Conservation (phyloP, 2,329 filamentous ascomycete species). For the Aspergillus pseudoglaucus region DNA sequence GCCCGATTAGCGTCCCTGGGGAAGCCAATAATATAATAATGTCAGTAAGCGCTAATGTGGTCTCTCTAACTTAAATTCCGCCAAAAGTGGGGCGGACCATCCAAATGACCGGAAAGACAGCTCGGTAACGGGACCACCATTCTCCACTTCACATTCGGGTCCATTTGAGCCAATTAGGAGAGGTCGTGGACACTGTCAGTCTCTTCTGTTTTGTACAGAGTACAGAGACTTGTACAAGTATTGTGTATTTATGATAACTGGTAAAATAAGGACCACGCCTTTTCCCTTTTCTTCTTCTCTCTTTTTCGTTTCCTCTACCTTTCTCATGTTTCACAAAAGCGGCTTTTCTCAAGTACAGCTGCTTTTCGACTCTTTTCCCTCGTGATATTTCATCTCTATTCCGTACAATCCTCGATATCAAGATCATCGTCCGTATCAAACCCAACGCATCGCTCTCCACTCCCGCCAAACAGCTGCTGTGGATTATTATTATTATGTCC, state of each 20-base stretch:
- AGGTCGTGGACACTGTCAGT: neutral
- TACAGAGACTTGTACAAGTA: neutral
- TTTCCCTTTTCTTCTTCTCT: neutral
- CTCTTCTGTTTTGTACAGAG: neutral
- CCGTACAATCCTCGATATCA: no score
- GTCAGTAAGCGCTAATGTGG: neutral
- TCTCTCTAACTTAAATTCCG: neutral
- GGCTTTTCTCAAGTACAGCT: neutral
- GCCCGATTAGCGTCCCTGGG: neutral
- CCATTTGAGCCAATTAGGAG: neutral
- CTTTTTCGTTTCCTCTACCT: neutral
- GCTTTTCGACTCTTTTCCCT: neutral
- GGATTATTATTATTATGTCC: slow-evolving; percentile 1
- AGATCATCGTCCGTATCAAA: neutral
- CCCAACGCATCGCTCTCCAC: neutral
- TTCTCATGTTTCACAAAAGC: neutral
- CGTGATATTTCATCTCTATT: neutral
- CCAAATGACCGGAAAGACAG: neutral
- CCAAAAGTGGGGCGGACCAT: neutral
- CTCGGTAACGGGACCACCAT: neutral
- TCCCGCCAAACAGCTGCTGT: slow-evolving; percentile 1
- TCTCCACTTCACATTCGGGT: neutral
- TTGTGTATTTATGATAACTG: neutral
- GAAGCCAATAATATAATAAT: neutral
- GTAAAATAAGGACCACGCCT: neutral